Base-by-base conservation (phyloP, 1,284 basidiomycete species). In the Prillingera fragicola region DNA sequence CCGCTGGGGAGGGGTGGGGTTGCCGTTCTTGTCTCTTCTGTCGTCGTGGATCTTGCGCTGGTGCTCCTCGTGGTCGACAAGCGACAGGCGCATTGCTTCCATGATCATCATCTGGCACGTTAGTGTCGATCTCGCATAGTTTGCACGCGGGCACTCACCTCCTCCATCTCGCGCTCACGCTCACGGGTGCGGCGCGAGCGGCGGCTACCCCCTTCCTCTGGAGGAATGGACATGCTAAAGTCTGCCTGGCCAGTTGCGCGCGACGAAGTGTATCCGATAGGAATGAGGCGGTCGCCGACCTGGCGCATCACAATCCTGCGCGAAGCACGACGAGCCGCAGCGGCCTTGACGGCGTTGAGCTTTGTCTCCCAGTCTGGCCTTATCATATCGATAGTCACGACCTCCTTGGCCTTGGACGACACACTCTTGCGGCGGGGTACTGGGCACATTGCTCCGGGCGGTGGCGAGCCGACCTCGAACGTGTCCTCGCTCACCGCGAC, bases 231-330 rank as follows among this genome's bases (percentile, higher is more conserved):
- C 62, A 63, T 67, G 55, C 62, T 65, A 43, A 69, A 67, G 46
- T 69, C 67, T 26, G 67, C 64, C n/a, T 59, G 59, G 4, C 62
- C 63, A 19, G 70, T 60, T 8, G 65, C 65, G 5, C 71, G 61
- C 5, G 70, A 63, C 5, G 70, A 72, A 32, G 90, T 94, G 50
- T 96, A 87, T 21, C 94, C 94, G 26, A 99, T 87, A 18, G 94
- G 94, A 43, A 99, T 87, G 34, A 99, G 82, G 14, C 91, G 80
- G 68, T 97, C 95, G 34, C 95, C 95, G 18, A 97, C 90, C 69
- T 97, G 91, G 34, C 95, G 83, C 90, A 99, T 97, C 44, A 99
- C 87, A 63, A 98, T 95, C 27, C 95, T 79, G 56, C 94, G 79
- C 62, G 95, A 94, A 14, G 95, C 94, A 36, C 90, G 80, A 50